phyloP scores from a whole-genome alignment of 495 filamentous ascomycete genomes.

The Aspergillus saccharolyticus region DNA sequence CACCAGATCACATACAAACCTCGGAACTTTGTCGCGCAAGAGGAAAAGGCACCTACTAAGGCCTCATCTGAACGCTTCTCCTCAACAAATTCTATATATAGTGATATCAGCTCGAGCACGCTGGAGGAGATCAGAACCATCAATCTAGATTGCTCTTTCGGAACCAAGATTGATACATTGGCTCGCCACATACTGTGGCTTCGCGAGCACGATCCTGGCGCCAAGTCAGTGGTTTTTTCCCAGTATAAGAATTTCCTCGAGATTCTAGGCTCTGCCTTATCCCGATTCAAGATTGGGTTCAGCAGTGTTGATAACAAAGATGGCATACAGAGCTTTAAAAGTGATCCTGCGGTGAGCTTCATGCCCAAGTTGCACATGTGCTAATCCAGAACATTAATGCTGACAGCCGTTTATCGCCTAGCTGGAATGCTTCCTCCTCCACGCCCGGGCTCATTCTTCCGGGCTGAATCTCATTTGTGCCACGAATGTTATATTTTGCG shows the following conservation, averaged over 20 bases:
- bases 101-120: slow-evolving; percentile 62
- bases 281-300: slow-evolving; percentile 62
- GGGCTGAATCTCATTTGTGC: slow-evolving; percentile 89
- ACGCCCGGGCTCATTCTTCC: slow-evolving; percentile 80
- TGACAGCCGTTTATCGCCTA: slow-evolving; percentile 13
- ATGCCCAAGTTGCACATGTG: background rate
- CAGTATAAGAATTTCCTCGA: slow-evolving; percentile 80
- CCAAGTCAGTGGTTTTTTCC: slow-evolving; percentile 87
- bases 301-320: slow-evolving; percentile 57
- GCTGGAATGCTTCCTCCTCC: slow-evolving; percentile 81
- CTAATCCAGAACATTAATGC: background rate
- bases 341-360: slow-evolving; percentile 54
- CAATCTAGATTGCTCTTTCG: slow-evolving; percentile 69
- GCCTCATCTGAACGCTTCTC: slow-evolving; percentile 22
- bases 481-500: slow-evolving; percentile 90
- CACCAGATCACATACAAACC: slow-evolving; percentile 83
- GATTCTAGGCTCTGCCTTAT: slow-evolving; percentile 63
- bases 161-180: slow-evolving; percentile 84
- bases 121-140: slow-evolving; percentile 79
- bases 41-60: slow-evolving; percentile 47
- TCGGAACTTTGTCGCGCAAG: slow-evolving; percentile 60
- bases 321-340: slow-evolving; percentile 69
- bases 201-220: slow-evolving; percentile 73
- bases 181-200: slow-evolving; percentile 81
- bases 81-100: slow-evolving; percentile 60